Base-by-base conservation (phyloP, 1,284 basidiomycete genomes). In the Stygiomarasmius scandens region DNA sequence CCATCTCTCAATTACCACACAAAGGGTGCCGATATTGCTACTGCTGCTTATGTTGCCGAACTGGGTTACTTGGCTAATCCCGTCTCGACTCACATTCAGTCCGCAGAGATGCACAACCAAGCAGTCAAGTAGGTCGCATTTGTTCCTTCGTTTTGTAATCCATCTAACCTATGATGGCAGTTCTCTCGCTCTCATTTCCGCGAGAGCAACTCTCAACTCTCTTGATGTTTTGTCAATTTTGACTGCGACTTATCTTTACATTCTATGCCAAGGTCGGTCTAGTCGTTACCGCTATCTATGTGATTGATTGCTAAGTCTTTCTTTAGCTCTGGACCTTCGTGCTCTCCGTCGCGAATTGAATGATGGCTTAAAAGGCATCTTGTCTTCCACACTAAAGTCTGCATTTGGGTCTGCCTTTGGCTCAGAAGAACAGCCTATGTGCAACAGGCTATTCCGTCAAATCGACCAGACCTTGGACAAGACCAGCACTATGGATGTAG, bases 91-190 rank as follows among this genome's bases (percentile, higher is more conserved):
- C 91, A 92, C 67, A 85, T 93, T 32, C 90, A 94, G 66, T 89
- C 86, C 3, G 91, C 91, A 0, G 92, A 93, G 73, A 91, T 93
- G 87, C 90, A 93, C 66, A 95, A 94, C 67, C 92, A 93, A 70
- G 87, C 90, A 43, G 80, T 93, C 66, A 93, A 92, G 88, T 90
- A 62, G 62, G 87, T 74, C 48, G 45, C 56, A 32, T 55, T 14
- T 49, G 45, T 47, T 25, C 59, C 54, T 9, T 20, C 22, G 29
- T 29, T 38, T 46, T 29, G n/a, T 50, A 43, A 56, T 23, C 50
- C 27, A 19, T 53, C 49, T 55, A 49, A 45, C 24, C 56, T 54
- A 92, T 9, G 46, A 53, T 55, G 48, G 58, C 50, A 92, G 90
- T 69, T 93, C 90, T 6, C 76, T 94, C 54, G 92, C 92, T 0